Base-by-base conservation (phyloP, 805 yeast genomes). In the Brettanomyces anomalus region DNA sequence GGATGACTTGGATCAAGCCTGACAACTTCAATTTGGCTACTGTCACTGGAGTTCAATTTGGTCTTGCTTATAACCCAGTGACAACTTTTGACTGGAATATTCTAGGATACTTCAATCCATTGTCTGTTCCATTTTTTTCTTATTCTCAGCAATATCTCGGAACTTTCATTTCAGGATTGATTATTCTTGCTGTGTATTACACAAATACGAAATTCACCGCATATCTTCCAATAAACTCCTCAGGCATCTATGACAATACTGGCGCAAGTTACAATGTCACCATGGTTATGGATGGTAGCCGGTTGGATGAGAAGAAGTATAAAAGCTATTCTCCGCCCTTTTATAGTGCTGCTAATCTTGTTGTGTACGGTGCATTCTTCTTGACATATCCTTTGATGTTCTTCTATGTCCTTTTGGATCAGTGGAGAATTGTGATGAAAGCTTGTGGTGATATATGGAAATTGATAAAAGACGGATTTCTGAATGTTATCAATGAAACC, bases 1-100 rank as follows among this genome's bases (percentile, higher is more conserved):
- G 81, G 69, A 73, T 79, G 35, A 68, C 81, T 17, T 81, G 88
- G 87, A 77, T 78, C 38, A 68, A 56, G n/a, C 76, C 76, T n/a
- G 59, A 76, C 36, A 77, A 77, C 54, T 72, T 72, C 41, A 68
- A 70, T n/a, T 70, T 81, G 17, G 79, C 77, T 50, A 82, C 77
- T 53, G 63, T 82, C 15, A 81, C 81, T 50, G 90, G 90, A 39
- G 66, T 74, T 5, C 47, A 62, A 8, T 61, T 75, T 14, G 89
- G 89, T 13, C 61, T 81, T 46, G 87, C 85, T 17, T 54, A 79
- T 55, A 58, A 79, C 49, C 88, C 88, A 10, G 56, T 79, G 37
- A 41, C 54, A 8, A 75, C 83, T 15, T 79, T 81, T 52, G 86
- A 81, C 60, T 81, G 85, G 85, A 72, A 73, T 52, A 77, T 76